phyloP scores from a whole-genome alignment of 2,329 filamentous ascomycete species.

The Phialophora macrospora region DNA sequence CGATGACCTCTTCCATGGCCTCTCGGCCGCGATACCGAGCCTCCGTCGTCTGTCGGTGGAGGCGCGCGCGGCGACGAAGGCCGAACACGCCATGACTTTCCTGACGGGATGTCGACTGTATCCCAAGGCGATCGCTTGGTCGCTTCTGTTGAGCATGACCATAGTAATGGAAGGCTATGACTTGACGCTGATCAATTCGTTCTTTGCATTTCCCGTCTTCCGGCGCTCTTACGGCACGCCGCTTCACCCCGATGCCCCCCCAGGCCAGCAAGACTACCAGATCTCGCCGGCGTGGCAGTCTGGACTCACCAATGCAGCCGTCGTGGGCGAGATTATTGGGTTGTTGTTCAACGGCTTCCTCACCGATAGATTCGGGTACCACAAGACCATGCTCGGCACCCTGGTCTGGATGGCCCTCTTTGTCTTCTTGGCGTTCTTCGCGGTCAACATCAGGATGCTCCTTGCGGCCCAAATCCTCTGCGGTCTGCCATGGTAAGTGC shows the following conservation, averaged over 20 bases:
- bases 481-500: constrained; percentile 59
- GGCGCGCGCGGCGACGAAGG: constrained; percentile 36
- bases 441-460: constrained; percentile 62
- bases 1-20: constrained; percentile 36
- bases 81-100: constrained; percentile 41
- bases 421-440: constrained; percentile 69
- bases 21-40: constrained; percentile 34
- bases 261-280: constrained; percentile 49
- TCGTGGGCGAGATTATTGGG: constrained; percentile 69
- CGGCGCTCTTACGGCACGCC: constrained; percentile 42
- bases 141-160: constrained; percentile 40
- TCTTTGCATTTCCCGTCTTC: constrained; percentile 44
- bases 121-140: constrained; percentile 42
- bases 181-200: constrained; percentile 41
- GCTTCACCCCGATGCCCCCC: constrained; percentile 44
- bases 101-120: constrained; percentile 38
- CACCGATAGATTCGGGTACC: constrained; percentile 70
- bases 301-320: constrained; percentile 61
- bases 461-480: constrained; percentile 67
- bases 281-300: constrained; percentile 64
- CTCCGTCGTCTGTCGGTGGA: constrained; percentile 36
- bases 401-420: constrained; percentile 61
- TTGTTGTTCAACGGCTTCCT: constrained; percentile 69
- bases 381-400: constrained; percentile 66
- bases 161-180: constrained; percentile 44